phyloP scores from a whole-genome alignment of 257 asterid species.

The Oldenlandia corymbosa region DNA sequence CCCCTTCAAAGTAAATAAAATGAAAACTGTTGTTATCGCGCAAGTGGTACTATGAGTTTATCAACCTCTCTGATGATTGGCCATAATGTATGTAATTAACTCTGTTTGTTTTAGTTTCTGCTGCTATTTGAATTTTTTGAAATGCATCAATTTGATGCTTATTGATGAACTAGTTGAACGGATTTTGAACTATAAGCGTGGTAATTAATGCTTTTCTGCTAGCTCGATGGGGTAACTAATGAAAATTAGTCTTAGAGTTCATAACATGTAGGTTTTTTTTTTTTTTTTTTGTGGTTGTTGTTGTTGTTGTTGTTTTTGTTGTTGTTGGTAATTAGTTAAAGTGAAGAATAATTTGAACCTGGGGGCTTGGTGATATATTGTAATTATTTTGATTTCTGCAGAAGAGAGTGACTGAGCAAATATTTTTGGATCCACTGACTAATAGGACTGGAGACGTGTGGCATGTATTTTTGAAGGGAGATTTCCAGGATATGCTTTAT shows the following conservation, averaged over 20 bases:
- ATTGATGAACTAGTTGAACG: background rate
- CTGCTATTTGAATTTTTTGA: background rate
- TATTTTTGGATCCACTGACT: constrained; percentile 51
- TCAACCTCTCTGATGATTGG: background rate
- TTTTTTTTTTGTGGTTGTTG: background rate
- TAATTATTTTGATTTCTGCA: constrained; percentile 22
- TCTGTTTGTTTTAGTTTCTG: background rate
- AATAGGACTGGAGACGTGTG: constrained; percentile 95
- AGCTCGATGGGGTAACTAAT: too few relatives aligned
- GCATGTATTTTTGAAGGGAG: constrained; percentile 89
- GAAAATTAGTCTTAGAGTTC: too few relatives aligned
- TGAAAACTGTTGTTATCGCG: background rate
- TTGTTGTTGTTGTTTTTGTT: too few relatives aligned
- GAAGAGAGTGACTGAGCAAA: constrained; percentile 80
- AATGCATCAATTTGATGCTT: background rate
- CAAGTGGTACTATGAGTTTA: background rate
- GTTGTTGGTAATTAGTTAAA: too few relatives aligned
- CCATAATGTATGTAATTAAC: background rate
- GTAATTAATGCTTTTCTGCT: too few relatives aligned
- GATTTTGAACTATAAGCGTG: background rate
- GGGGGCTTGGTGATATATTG: background rate
- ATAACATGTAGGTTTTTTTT: too few relatives aligned
- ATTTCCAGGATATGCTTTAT: constrained; percentile 65
- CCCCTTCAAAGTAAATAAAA: too few relatives aligned
- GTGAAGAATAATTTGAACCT: background rate